Evolutionary conservation across 495 filamentous ascomycete species (phyloP).

Genomic region (Penicillium salamii): DNA sequence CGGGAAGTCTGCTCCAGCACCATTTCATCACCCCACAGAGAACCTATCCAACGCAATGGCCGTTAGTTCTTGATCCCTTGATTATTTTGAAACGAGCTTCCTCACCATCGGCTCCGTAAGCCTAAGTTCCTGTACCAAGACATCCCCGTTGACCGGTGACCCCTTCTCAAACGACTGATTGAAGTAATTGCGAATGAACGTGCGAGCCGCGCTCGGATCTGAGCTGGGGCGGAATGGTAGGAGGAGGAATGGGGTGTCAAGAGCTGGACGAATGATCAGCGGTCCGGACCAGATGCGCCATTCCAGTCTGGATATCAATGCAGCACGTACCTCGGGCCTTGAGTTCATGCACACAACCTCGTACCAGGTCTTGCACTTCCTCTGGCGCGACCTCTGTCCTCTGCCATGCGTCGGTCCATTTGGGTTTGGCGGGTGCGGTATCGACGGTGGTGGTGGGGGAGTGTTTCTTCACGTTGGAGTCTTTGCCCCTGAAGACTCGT

Average conservation of each 20-base stretch:
- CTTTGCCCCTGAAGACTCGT: conserved; percentile 68
- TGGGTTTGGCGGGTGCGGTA: conserved; percentile 60
- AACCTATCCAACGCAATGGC: conserved; percentile 52
- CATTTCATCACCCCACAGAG: conserved; percentile 94
- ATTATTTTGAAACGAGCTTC: not conserved
- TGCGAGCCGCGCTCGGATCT: conserved; percentile 85
- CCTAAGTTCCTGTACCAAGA: conserved; percentile 79
- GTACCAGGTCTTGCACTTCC: conserved; percentile 84
- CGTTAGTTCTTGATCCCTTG: conserved; percentile 1
- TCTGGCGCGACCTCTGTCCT: conserved; percentile 83
- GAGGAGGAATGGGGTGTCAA: conserved; percentile 88
- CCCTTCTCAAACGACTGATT: conserved; percentile 49
- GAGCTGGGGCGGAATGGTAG: conserved; percentile 94
- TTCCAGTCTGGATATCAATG: conserved; percentile 20
- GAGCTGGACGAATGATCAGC: conserved; percentile 55
- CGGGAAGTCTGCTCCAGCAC: conserved; percentile 94
- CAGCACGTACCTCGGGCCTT: conserved; percentile 85
- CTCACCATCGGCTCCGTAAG: conserved; percentile 91
- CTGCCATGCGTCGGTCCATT: conserved; percentile 87
- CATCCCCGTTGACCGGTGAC: conserved; percentile 58
- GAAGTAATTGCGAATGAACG: conserved; percentile 93
- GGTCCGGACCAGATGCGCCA: conserved; percentile 24
- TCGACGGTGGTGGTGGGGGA: conserved; percentile 49
- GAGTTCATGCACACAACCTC: conserved; percentile 82
- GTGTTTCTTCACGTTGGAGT: conserved; percentile 57